Conservation (phyloP, 192 early-diverging fungal species). For the Linnemannia hyalina region DNA sequence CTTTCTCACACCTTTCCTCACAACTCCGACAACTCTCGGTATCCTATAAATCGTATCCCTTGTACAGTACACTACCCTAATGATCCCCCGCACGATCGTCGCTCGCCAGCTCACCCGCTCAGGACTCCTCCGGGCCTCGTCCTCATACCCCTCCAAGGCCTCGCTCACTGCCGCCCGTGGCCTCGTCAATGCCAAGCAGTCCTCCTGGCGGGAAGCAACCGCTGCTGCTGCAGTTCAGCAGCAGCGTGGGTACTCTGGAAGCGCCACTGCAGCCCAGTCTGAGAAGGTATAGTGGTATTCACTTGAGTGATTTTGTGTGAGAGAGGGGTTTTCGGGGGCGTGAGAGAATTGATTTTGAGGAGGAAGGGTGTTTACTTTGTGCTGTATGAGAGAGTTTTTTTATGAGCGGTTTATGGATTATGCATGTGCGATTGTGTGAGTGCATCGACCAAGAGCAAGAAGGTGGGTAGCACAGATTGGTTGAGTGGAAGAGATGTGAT, state of each 20-base stretch:
- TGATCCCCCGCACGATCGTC: constrained; percentile 34
- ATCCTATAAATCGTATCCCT: neutral
- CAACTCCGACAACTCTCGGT: neutral
- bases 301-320: neutral
- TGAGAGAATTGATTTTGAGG: neutral
- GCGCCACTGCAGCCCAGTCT: constrained; percentile 45
- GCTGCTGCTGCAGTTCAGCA: constrained; percentile 10
- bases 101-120: constrained; percentile 27
- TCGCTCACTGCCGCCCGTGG: constrained; percentile 38
- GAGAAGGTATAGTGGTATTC: constrained; percentile 30
- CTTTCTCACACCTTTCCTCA: neutral
- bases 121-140: constrained; percentile 20
- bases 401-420: neutral
- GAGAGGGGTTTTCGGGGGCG: neutral
- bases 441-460: neutral
- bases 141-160: constrained; percentile 19
- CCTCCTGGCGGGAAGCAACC: constrained; percentile 32
- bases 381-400: neutral
- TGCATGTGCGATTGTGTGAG: neutral
- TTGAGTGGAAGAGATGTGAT: neutral
- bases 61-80: constrained; percentile 5
- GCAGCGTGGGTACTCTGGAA: constrained; percentile 27
- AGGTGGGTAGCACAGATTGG: neutral
- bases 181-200: constrained; percentile 31
- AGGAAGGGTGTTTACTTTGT: neutral